Percentiles rank a stretch among this genome's conserved stretches.
Conservation (phyloP, 129 eudicot genomes). For the Chrysanthemum lavandulifolium region DNA sequence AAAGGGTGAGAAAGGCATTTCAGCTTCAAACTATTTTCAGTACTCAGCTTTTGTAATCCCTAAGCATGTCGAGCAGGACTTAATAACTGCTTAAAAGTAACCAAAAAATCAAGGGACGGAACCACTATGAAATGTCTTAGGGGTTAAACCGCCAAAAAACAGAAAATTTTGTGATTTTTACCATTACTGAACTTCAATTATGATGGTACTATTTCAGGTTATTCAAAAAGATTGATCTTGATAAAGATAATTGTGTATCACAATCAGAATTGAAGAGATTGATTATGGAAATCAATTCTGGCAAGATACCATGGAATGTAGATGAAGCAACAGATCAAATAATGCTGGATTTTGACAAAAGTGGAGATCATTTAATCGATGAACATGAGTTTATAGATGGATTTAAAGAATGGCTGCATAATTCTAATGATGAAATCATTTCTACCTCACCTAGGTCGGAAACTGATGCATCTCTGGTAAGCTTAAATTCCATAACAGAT, state of each 20-base stretch:
- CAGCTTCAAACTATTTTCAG: too few relatives aligned
- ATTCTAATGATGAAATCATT: slow-evolving; percentile 22
- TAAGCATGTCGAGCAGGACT: too few relatives aligned
- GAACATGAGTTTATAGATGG: slow-evolving; percentile 61
- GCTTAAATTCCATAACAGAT: slow-evolving; percentile 1
- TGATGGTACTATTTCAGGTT: slow-evolving; percentile 37
- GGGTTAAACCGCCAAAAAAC: too few relatives aligned
- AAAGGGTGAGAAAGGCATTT: slow-evolving; percentile 44
- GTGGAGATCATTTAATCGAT: slow-evolving; percentile 47
- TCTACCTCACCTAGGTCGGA: slow-evolving; percentile 26
- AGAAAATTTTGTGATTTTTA: too few relatives aligned
- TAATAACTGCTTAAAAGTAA: too few relatives aligned
- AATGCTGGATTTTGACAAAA: slow-evolving; percentile 60
- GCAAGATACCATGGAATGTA: slow-evolving; percentile 38
- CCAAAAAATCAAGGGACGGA: too few relatives aligned
- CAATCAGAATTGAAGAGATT: slow-evolving; percentile 45
- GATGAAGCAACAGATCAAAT: slow-evolving; percentile 50
- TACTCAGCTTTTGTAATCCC: too few relatives aligned
- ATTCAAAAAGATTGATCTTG: slow-evolving; percentile 52
- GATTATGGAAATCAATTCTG: slow-evolving; percentile 43
- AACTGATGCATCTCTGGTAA: slow-evolving; percentile 42
- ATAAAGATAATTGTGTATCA: slow-evolving; percentile 50
- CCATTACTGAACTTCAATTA: too few relatives aligned
- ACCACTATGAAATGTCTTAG: too few relatives aligned
- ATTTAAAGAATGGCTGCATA: slow-evolving; percentile 51